Evolutionary conservation across 2,329 filamentous ascomycete species (phyloP).

Genomic region (Hymenoscyphus occultus): DNA sequence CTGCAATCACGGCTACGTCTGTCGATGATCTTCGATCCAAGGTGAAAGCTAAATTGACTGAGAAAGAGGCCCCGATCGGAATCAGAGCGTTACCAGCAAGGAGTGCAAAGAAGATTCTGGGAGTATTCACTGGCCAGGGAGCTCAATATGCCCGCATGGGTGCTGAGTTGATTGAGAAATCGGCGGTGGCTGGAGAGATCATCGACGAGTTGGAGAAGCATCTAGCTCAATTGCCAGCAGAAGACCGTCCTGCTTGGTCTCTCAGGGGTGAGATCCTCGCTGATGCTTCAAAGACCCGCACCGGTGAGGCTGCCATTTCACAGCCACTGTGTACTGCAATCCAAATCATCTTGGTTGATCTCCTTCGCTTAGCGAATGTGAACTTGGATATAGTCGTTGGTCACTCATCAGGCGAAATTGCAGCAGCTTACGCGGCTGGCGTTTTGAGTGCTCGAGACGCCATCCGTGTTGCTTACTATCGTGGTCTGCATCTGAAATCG

Average conservation of each 20-base stretch:
- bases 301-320: not conserved
- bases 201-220: not conserved
- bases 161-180: slow-evolving; percentile 11
- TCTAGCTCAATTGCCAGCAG: not conserved
- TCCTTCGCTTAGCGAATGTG: slow-evolving; percentile 43
- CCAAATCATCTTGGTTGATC: slow-evolving; percentile 40
- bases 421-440: slow-evolving; percentile 40
- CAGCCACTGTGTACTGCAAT: slow-evolving; percentile 42
- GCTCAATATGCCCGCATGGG: slow-evolving; percentile 19
- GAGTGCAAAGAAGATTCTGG: not conserved
- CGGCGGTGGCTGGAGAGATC: slow-evolving; percentile 25
- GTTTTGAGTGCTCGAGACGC: slow-evolving; percentile 34
- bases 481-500: slow-evolving; percentile 16
- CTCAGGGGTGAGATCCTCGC: slow-evolving; percentile 38
- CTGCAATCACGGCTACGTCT: too few species aligned
- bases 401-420: slow-evolving; percentile 38
- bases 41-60: too few species aligned
- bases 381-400: slow-evolving; percentile 39
- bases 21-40: too few species aligned
- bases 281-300: too few species aligned
- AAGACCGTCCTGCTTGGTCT: slow-evolving; percentile 14
- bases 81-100: too few species aligned
- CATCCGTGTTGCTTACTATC: slow-evolving; percentile 24
- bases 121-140: slow-evolving; percentile 16
- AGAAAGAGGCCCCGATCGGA: too few species aligned